Conservation (phyloP, 768 basidiomycete species). For the Flagelloscypha sp. region DNA sequence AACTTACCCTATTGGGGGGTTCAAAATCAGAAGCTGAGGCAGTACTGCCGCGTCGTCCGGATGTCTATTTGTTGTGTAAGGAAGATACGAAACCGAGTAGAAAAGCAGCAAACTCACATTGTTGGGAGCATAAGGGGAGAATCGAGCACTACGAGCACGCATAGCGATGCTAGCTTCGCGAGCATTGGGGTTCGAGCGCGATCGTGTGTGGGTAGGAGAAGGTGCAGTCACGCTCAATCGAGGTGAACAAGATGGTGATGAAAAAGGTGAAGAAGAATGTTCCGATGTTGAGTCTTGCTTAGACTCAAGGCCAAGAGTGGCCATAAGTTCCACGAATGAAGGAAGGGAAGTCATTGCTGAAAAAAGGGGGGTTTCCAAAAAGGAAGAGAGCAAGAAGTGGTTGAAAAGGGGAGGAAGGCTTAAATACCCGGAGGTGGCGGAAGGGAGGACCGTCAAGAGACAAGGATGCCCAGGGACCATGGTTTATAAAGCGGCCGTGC, state of each 20-base stretch:
- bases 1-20: conserved; percentile 27
- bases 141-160: conserved; percentile 33
- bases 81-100: conserved; percentile 1
- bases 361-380: conserved; percentile 18
- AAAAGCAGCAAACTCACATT: conserved; percentile 23
- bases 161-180: conserved; percentile 27
- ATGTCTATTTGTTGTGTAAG: conserved; percentile 22
- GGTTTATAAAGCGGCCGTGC: conserved; percentile 53
- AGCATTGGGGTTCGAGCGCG: conserved; percentile 36
- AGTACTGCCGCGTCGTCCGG: conserved; percentile 35
- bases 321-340: conserved; percentile 85
- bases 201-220: conserved; percentile 28
- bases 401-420: conserved; percentile 19
- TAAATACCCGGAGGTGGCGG: conserved; percentile 18
- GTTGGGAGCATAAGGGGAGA: conserved; percentile 40
- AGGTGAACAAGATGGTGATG: conserved; percentile 33
- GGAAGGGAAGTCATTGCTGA: conserved; percentile 63
- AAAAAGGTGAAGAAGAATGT: conserved; percentile 37
- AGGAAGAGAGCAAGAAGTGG: conserved; percentile 27
- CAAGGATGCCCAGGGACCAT: no score
- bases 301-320: conserved; percentile 65
- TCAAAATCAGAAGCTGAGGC: conserved; percentile 24
- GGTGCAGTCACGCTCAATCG: conserved; percentile 21
- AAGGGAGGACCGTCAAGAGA: conserved; percentile 27
- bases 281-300: conserved; percentile 22